Base-by-base conservation (phyloP, 148 eudicot genomes). In the Polygonum maritimum region DNA sequence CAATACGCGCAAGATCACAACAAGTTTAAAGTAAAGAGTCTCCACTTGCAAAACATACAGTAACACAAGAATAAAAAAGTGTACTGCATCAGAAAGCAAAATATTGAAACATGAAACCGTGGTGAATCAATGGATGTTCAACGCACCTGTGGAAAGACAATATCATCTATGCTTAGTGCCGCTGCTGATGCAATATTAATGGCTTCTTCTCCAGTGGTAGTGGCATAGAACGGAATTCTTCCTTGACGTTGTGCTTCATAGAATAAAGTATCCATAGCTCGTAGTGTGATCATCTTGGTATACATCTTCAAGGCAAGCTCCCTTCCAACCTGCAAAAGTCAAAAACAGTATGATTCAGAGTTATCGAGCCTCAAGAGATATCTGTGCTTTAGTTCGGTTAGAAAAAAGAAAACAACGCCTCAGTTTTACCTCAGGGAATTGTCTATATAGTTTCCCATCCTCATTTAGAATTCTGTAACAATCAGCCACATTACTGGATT, bases 211-310 rank as follows among this genome's bases (percentile, higher is more conserved):
- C 96, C 98, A 2, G 48, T 72, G 31, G 89, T 79, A n/a, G 96
- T 92, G 70, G 84, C 47, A 73, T 92, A 92, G 79, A 92, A 92
- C 10, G 90, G 85, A 63, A 90, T 79, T 77, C 96, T 86, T 10
- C 98, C 96, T 67, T 92, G 98, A 80, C 93, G 87, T 39, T 89
- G 96, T 48, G 91, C 92, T 80, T 92, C 98, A 74, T 87, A 86
- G 77, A 92, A 89, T 67, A 87, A 58, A 40, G 81, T 84, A 73
- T 93, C 98, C 92, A 93, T 89, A 14, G 82, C 86, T 81, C 86
- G 87, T 77, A 90, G 86, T 1, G 88, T 82, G 12, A 87, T 88
- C 98, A 93, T 93, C 72, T 79, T 73, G 45, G 79, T 86, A 60
- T 89, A 90, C 84, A 91, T 84, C 74, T 85, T 89, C 69, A 93